phyloP scores from a whole-genome alignment of 106 monocot species.

The Acorus gramineus region DNA sequence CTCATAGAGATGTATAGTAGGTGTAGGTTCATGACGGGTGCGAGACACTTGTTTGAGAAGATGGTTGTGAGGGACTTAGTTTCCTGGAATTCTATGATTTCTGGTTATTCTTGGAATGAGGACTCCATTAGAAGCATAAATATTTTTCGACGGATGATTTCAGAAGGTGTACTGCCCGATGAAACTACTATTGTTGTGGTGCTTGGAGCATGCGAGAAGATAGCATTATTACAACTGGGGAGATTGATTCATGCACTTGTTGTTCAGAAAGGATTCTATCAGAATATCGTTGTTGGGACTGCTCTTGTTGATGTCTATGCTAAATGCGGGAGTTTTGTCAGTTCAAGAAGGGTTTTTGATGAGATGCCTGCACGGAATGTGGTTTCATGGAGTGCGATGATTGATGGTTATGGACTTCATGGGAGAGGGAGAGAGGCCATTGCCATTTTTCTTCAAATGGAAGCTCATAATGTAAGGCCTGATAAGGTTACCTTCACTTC shows the following conservation, averaged over 20 bases:
- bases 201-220: conserved; percentile 34
- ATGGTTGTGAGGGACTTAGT: conserved; percentile 27
- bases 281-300: conserved; percentile 17
- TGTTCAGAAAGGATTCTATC: conserved; percentile 13
- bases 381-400: conserved; percentile 42
- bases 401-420: conserved; percentile 44
- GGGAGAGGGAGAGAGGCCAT: conserved; percentile 40
- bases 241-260: conserved; percentile 25
- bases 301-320: conserved; percentile 46
- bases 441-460: conserved; percentile 27
- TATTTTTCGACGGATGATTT: conserved; percentile 22
- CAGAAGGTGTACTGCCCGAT: conserved; percentile 18
- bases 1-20: conserved; percentile 33
- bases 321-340: conserved; percentile 35
- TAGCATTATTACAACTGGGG: conserved; percentile 33
- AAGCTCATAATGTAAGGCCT: conserved; percentile 11
- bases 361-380: conserved; percentile 34
- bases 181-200: conserved; percentile 25
- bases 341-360: conserved; percentile 25
- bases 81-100: conserved; percentile 42
- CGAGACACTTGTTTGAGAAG: conserved; percentile 26
- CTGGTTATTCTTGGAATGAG: conserved; percentile 19
- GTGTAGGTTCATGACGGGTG: conserved; percentile 24
- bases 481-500: conserved; percentile 37
- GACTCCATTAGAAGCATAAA: conserved; percentile 30